Base-by-base conservation (phyloP, 768 basidiomycete genomes). In the Termitomyces sp. region DNA sequence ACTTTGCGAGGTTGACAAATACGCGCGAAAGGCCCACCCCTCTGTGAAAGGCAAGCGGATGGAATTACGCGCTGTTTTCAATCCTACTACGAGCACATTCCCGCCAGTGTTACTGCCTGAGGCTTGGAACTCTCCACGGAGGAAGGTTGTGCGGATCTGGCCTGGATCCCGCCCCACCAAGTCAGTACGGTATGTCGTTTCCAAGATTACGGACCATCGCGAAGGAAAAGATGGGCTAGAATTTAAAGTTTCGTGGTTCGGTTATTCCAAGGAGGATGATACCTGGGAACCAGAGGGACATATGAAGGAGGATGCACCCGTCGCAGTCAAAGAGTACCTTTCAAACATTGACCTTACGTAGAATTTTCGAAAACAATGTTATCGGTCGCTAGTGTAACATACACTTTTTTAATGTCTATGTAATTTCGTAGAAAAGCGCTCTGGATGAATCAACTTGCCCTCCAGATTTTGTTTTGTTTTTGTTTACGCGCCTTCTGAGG, bases 1-100 rank as follows among this genome's bases (percentile, higher is more conserved):
- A 1, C 72, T 92, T 16, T 93, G 91, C 72, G 91, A 93, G 68
- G 77, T 87, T 48, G 88, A 91, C 72, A 89, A 91, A 67, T 92
- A 91, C 66, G 76, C 83, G 44, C 86, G 89, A 49, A 73, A 73
- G n/a, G 74, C 71, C 20, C 80, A 84, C 68, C 82, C 83, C 3
- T 43, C 70, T 12, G 66, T 85, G 57, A 76, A 73, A 58, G 79
- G 77, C 33, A 72, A 66, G 47, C 75, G 81, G 47, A 73, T 64
- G 18, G 65, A 78, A 57, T 65, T 82, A 35, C 71, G 69, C 5
- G 74, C 76, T 13, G 56, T 59, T 0, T 87, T 79, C 63, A 66
- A 63, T 12, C 64, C 76, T 5, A 69, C 70, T 9, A 63, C 62
- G 14, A 60, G 56, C 8, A 55, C 50, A 35, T 69, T 62, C 61